phyloP scores from a whole-genome alignment of 2,329 filamentous ascomycete species.

The Xylaria hypoxylon region DNA sequence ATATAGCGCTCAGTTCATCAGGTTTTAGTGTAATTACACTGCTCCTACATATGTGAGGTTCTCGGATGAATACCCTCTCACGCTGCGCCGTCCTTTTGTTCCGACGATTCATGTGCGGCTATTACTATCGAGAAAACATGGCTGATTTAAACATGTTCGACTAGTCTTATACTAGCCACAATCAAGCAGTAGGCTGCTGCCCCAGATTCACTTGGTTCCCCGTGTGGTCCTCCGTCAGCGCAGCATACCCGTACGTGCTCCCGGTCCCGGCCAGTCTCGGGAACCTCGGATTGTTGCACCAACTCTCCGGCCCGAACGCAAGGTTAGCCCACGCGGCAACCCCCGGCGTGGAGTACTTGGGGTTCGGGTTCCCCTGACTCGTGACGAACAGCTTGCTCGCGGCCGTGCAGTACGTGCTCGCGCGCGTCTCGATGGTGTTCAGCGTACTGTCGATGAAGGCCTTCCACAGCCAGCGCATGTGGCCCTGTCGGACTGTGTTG shows the following conservation, averaged over 20 bases:
- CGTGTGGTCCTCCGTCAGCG: background rate
- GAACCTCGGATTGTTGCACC: constrained; percentile 14
- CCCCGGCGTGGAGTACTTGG: constrained; percentile 9
- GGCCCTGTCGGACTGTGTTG: constrained; percentile 1
- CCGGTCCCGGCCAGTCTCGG: constrained; percentile 8
- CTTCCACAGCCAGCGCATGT: constrained; percentile 21
- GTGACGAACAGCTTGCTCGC: constrained; percentile 6
- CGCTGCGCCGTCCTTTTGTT: no score
- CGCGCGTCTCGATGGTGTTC: constrained; percentile 2
- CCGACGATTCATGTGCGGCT: no score
- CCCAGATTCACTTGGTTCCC: constrained; percentile 4
- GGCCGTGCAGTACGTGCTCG: constrained; percentile 13
- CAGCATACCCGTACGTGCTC: constrained; percentile 7
- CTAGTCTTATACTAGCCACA: background rate
- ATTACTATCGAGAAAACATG: no score
- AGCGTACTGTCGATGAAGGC: constrained; percentile 9
- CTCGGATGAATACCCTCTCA: no score
- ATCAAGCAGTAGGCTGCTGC: constrained; percentile 14
- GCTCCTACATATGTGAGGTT: no score
- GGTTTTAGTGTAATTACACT: no score
- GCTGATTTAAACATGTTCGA: no score
- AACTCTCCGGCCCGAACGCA: constrained; percentile 9
- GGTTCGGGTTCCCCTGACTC: background rate
- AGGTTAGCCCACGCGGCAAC: background rate
- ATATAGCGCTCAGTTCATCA: no score